Evolutionary conservation across 176 grass and related monocot genomes (phyloP), one percentile per base, ranked within the genome.

Genomic region (Thinopyrum elongatum): DNA sequence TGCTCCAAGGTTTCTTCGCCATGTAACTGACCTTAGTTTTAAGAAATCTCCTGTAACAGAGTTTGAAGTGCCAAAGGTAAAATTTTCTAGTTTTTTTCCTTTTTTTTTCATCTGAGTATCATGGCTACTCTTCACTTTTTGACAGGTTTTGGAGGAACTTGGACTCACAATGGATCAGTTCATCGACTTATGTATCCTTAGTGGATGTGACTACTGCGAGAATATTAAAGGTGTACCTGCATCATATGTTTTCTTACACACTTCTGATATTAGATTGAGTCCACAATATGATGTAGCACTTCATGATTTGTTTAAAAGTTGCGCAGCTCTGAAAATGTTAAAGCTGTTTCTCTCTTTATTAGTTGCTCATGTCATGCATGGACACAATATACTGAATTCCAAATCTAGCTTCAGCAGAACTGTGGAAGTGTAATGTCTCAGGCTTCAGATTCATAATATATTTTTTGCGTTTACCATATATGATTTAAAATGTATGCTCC

Each of bases 171-270:
- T 98, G 95, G 95, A 95, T 86, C 93, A 98, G 67, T 98, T 98
- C 81, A 86, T 94, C 59, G 95, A 98, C 76, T 86, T 98, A 16
- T 98, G 95, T 74, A 95, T 98, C 84, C 91, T 98, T 62, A 90
- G 85, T 89, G 95, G 95, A 89, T 95, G 95, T 62, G 95, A 98
- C 79, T 98, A 98, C 86, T 98, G 95, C 21, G 86, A 91, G 79
- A 94, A 77, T 70, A 98, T 98, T 77, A 98, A 63, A 98, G 95
- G 95, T 94, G 36, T 82, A 77, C 60, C 46, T 11, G 46, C 28
- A 31, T 76, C 25, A 31, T 16, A 70, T 62, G 35, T 33, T 70
- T 74, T 53, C 46, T 74, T 49, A 44, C 34, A 60, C 3, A 39
- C 14, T 65, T 58, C 67, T 49, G 70, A 27, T 83, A 72, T 68